Evolutionary conservation across 495 filamentous ascomycete species (phyloP).

Genomic region (Evernia prunastri): DNA sequence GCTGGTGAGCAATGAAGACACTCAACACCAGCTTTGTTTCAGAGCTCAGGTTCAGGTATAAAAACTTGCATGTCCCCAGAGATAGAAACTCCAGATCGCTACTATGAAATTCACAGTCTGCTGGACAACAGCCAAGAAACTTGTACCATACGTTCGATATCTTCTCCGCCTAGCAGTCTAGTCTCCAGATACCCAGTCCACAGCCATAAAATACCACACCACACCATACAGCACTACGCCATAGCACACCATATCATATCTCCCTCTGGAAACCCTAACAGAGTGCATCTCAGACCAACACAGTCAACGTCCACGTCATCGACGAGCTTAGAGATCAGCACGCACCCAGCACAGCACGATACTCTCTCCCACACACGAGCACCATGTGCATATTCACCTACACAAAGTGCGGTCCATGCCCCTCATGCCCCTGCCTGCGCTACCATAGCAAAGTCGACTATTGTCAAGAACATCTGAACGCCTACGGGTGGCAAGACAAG

Average conservation of each 20-base stretch:
- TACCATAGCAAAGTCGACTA: neutral
- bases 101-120: neutral
- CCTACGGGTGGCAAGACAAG: too few relatives aligned
- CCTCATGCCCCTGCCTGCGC: neutral
- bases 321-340: neutral
- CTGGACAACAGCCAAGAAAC: neutral
- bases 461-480: neutral
- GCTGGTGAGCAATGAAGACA: neutral
- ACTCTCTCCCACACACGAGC: neutral
- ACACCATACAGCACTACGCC: too few relatives aligned
- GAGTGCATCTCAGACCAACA: neutral
- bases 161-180: neutral
- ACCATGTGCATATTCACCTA: neutral
- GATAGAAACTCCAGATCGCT: neutral
- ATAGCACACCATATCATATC: neutral
- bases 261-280: neutral
- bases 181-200: neutral
- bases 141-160: neutral
- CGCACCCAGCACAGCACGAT: neutral
- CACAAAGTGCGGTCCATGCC: neutral
- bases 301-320: neutral
- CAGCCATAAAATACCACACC: neutral
- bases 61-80: slow-evolving; percentile 1
- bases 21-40: neutral
- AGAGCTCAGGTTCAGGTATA: neutral